Evolutionary conservation across 768 basidiomycete genomes (phyloP), one percentile per base, ranked within the genome.

Genomic region (Roridomyces roridus): DNA sequence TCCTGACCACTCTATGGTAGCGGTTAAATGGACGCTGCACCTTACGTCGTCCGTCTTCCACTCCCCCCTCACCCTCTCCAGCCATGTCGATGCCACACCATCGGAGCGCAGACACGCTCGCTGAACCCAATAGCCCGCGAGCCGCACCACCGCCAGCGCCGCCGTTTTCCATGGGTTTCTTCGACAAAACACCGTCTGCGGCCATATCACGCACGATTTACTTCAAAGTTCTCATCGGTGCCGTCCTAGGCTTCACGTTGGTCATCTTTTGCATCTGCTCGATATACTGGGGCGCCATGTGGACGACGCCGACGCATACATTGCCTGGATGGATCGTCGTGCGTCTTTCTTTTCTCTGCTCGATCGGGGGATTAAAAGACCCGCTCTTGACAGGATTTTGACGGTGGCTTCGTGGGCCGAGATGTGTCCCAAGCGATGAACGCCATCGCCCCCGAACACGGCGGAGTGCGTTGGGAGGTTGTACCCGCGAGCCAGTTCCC

Each of bases 201-300:
- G 45, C 62, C 9, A 45, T 49, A 6, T 70, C 71, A 17, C 78
- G 85, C 34, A 66, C 60, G 24, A 56, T 60, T 17, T 87, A 85
- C 72, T 55, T 85, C 52, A 80, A 76, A 63, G 72, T 77, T 6
- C 70, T 83, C 42, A 15, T 74, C 6, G 62, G 65, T 7, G 77
- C 76, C 15, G 63, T 72, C 4, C 55, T 75, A 12, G 50, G 79
- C 25, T 65, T 82, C 14, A 64, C 74, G 10, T 45, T 84, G 39
- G 65, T 78, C 21, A 80, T 87, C 41, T 78, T 84, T 57, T 70
- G 69, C 0, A 71, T 85, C 24, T 69, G 87, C 54, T 70, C 84
- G 3, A 85, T 88, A 45, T 87, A 82, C 67, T 88, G 85, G 85
- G 81, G 81, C 11, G 71, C 83, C 11, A 66, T 83, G 5, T 84